phyloP scores from a whole-genome alignment of 2,329 filamentous ascomycete species.

The Hymenotorrendiella dingleyae region DNA sequence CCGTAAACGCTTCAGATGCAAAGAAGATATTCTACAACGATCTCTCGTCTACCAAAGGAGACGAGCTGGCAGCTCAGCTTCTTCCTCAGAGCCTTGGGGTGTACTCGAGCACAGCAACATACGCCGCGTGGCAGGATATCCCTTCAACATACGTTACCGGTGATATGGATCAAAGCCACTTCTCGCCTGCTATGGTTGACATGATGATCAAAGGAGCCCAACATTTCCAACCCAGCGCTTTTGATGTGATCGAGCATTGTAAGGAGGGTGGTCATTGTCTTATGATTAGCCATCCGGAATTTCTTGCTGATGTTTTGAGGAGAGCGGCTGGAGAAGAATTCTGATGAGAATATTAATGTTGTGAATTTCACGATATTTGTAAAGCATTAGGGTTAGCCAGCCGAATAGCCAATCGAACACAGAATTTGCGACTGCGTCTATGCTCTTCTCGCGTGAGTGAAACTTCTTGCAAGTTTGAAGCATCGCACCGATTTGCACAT shows the following conservation, averaged over 20 bases:
- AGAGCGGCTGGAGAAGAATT: slow-evolving; percentile 10
- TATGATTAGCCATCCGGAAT: slow-evolving; percentile 10
- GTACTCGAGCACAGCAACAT: slow-evolving; percentile 11
- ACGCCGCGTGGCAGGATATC: slow-evolving; percentile 16
- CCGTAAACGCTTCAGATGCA: slow-evolving; percentile 29
- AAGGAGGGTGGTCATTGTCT: slow-evolving; percentile 9
- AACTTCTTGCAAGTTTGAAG: too few species aligned
- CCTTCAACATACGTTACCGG: slow-evolving; percentile 9
- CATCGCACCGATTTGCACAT: too few species aligned
- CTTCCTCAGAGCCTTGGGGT: slow-evolving; percentile 32
- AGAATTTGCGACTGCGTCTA: too few species aligned
- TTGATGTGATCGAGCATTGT: slow-evolving; percentile 11
- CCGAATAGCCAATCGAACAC: too few species aligned
- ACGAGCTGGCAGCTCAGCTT: slow-evolving; percentile 34
- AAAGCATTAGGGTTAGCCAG: too few species aligned
- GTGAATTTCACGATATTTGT: too few species aligned
- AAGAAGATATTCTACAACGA: slow-evolving; percentile 39
- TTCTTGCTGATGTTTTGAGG: slow-evolving; percentile 8
- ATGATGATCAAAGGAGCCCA: slow-evolving; percentile 7
- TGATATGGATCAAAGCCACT: slow-evolving; percentile 2
- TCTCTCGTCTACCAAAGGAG: slow-evolving; percentile 31
- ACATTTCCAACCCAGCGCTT: slow-evolving; percentile 5
- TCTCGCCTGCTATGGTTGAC: background rate
- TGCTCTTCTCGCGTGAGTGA: too few species aligned
- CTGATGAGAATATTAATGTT: background rate